phyloP scores from a whole-genome alignment of 768 basidiomycete genomes.

The button mushroom (Agaricus bisporus) region DNA sequence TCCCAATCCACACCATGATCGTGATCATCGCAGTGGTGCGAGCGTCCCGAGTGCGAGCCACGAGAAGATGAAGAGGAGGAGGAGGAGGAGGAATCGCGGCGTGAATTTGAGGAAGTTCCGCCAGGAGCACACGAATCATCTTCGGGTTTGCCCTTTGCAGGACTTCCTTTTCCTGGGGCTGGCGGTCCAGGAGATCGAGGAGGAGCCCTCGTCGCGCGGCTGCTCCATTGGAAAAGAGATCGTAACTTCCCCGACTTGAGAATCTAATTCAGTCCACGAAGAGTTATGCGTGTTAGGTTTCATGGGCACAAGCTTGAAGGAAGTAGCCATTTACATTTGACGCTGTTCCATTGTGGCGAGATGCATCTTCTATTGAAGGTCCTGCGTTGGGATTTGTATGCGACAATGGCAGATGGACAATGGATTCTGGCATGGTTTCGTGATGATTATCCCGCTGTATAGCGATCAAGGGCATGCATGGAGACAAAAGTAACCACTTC shows the following conservation, averaged over 20 bases:
- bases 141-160: not conserved
- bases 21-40: not conserved
- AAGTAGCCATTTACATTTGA: not conserved
- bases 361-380: not conserved
- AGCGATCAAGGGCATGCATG: not conserved
- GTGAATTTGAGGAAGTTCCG: not conserved
- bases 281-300: not conserved
- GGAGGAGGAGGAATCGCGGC: not conserved
- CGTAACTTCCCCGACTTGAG: constrained; percentile 1
- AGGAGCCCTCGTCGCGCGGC: not conserved
- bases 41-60: not conserved
- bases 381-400: not conserved
- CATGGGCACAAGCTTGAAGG: not conserved
- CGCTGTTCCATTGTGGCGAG: not conserved
- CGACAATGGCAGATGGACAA: not conserved
- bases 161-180: not conserved
- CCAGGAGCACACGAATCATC: not conserved
- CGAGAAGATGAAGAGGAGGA: not conserved
- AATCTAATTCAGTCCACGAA: not conserved
- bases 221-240: constrained; percentile 5
- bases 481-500: not conserved
- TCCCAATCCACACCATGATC: constrained; percentile 9
- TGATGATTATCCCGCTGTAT: constrained; percentile 4
- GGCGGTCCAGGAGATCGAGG: not conserved
- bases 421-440: not conserved